Base-by-base conservation (phyloP, 441 rosid genomes). In the Mallotus japonicus region DNA sequence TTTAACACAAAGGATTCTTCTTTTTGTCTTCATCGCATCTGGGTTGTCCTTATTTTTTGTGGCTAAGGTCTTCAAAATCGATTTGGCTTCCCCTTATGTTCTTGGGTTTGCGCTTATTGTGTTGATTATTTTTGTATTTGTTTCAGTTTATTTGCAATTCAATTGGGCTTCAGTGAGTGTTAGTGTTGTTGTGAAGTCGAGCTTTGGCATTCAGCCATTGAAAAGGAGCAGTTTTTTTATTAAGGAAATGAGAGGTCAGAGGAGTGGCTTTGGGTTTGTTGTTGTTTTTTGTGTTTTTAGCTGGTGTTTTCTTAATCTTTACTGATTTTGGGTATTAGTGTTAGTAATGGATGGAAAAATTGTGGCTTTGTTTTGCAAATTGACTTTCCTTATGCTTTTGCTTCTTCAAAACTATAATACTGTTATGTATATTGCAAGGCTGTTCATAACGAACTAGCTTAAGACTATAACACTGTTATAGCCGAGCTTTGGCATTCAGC, bases 341-440 rank as follows among this genome's bases (percentile, higher is more conserved):
- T 54, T 1, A 47, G 67, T 10, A 67, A 44, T 64, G 76, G 78
- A 40, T 87, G 90, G 92, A 81, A 79, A 5, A 85, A 73, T 37
- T 79, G 85, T 78, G 69, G 59, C n/a, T 79, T 85, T 56, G 82
- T 87, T 66, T 0, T 74, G 4, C 80, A 82, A 75, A 87, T 87
- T 60, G 87, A 68, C 85, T 34, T 14, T 77, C 47, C 77, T 83
- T 5, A 83, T 65, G 72, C 0, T 75, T 55, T 6, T 85, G 50
- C 57, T 51, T 60, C 79, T 87, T 46, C 85, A 80, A 73, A 74
- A 40, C 28, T 49, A 9, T 85, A 75, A 15, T 9, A 82, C 90
- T 2, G 89, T 94, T 64, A 55, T 90, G 75, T 90, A 89, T 66
- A 87, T 69, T 88, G 94, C 67, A 24, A 87, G 80, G 94, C 96